Conservation (phyloP, 177 flowering plant species). For the Vitis hybrid region DNA sequence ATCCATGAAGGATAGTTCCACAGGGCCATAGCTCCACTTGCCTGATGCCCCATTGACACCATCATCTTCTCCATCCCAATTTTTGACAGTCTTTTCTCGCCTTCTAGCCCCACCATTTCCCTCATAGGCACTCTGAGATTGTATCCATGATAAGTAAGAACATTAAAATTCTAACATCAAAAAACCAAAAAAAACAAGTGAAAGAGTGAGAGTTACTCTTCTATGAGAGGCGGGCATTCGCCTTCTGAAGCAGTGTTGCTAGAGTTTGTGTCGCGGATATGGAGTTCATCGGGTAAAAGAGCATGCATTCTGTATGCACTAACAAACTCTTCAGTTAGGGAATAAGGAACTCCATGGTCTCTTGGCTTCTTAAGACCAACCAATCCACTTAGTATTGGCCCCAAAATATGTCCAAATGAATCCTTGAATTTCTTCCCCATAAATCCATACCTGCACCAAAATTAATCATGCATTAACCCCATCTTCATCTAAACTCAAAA, state of each 20-base stretch:
- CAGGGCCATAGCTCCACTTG: conserved; percentile 40
- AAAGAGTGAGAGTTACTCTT: conserved; percentile 28
- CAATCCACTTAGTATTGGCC: conserved; percentile 39
- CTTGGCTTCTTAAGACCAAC: conserved; percentile 45
- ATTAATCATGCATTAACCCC: neutral
- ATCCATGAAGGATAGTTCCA: conserved; percentile 56
- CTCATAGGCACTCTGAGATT: conserved; percentile 38
- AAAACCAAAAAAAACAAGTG: neutral
- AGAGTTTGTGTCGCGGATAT: conserved; percentile 32
- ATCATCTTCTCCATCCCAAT: conserved; percentile 43
- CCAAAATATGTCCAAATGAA: conserved; percentile 33
- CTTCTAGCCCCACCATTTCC: conserved; percentile 37
- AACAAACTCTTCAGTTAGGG: conserved; percentile 50
- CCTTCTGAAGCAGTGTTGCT: conserved; percentile 6
- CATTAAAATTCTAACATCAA: neutral
- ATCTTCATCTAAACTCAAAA: too few species aligned
- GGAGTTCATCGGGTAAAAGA: conserved; percentile 43
- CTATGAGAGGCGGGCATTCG: conserved; percentile 25
- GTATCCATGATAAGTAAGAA: neutral
- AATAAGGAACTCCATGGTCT: conserved; percentile 58
- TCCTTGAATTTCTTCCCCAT: conserved; percentile 59
- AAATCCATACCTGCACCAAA: conserved; percentile 44
- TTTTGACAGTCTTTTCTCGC: conserved; percentile 34
- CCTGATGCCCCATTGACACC: conserved; percentile 55
- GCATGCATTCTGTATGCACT: conserved; percentile 57